Conservation (phyloP, 1,284 basidiomycete species). For the Austroboletus olivaceoglutinosus region DNA sequence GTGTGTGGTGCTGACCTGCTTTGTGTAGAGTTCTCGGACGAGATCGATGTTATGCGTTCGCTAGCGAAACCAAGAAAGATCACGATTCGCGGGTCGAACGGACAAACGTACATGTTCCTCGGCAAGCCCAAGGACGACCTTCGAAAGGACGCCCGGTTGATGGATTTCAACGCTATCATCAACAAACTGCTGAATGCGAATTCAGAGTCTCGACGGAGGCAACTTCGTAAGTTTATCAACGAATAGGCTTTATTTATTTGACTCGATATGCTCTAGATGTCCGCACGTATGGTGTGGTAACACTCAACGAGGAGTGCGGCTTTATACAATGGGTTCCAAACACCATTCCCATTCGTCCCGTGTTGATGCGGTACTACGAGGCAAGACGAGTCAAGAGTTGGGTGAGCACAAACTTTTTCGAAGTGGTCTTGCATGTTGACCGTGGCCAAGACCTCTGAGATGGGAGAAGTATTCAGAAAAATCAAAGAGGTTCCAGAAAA, state of each 20-base stretch:
- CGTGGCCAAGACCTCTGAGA: slow-evolving; percentile 41
- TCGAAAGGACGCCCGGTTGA: slow-evolving; percentile 94
- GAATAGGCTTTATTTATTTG: background rate
- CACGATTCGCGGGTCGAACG: slow-evolving; percentile 81
- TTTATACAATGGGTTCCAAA: slow-evolving; percentile 99
- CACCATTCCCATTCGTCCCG: slow-evolving; percentile 81
- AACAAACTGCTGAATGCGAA: slow-evolving; percentile 95
- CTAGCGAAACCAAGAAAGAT: slow-evolving; percentile 93
- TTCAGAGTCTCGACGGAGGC: slow-evolving; percentile 87
- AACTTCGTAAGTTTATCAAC: slow-evolving; percentile 64
- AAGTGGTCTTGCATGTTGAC: background rate
- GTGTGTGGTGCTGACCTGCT: background rate
- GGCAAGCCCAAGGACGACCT: slow-evolving; percentile 98
- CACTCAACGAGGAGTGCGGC: slow-evolving; percentile 96
- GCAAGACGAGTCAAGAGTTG: slow-evolving; percentile 59
- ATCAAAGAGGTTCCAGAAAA: slow-evolving; percentile 54
- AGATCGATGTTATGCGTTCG: slow-evolving; percentile 91
- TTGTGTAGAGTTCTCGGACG: slow-evolving; percentile 68
- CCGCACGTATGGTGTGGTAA: slow-evolving; percentile 94
- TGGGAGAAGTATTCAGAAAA: slow-evolving; percentile 54
- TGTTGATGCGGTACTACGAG: slow-evolving; percentile 76
- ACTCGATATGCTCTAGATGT: slow-evolving; percentile 60
- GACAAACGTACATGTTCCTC: slow-evolving; percentile 86
- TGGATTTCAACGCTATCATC: slow-evolving; percentile 99
- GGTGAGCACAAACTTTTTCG: slow-evolving; percentile 43